Base-by-base conservation (phyloP, 129 eudicot genomes). In the Daucus carota region DNA sequence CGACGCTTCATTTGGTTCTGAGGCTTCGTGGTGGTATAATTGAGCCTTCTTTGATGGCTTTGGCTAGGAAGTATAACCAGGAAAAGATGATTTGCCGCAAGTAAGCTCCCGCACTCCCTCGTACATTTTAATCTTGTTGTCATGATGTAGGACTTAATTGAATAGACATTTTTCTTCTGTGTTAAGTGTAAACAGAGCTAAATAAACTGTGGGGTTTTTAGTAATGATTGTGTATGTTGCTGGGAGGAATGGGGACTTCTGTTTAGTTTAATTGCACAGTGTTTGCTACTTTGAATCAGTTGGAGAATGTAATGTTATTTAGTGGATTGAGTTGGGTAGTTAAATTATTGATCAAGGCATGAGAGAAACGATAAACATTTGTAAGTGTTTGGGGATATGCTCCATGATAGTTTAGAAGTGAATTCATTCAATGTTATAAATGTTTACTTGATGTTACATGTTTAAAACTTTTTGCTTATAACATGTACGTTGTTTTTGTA, bases 1-100 rank as follows among this genome's bases (percentile, higher is more conserved):
- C 92, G 36, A 88, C 92, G 0, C 75, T 88, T 72, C 92, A 88
- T 83, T 80, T 88, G 87, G 92, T 88, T 77, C 75, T 88, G 82
- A 83, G 89, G 87, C 87, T 88, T 10, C 87, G 92, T 76, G 92
- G 92, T 15, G 92, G 92, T 47, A 88, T 88, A 29, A 88, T 88
- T 71, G 92, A 88, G 73, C 92, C 89, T 3, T 85, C 87, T 3
- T 78, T 88, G 87, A 85, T 88, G 92, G 89, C 92, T 1, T 76
- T 88, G 79, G 92, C 92, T 0, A 81, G 92, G 71, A 87, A 87
- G 48, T 87, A 87, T 74, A 87, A 87, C 32, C 88, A 87, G 80
- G 92, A 87, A 34, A 88, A 88, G 76, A 88, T 85, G 74, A 88
- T 88, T 47, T 88, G 92, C 81, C 89, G 89, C 84, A 88, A 88